A percentile compares a stretch with the other conserved stretches of the same genome.
Conservation (phyloP, 106 monocot genomes). For the Narthecium ossifragum region DNA sequence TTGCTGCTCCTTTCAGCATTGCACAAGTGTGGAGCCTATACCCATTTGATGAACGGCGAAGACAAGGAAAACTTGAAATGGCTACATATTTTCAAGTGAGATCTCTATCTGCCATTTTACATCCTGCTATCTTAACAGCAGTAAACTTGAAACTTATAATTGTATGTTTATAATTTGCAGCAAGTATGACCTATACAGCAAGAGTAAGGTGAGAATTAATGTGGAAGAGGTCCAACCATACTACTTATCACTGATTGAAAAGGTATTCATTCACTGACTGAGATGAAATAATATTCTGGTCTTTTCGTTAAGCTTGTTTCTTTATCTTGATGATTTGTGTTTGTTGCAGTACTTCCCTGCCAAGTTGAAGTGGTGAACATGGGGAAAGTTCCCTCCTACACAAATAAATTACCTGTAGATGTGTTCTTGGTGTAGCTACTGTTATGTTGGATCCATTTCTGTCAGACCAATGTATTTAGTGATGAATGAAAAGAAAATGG, state of each 20-base stretch:
- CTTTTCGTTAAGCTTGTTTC: neutral
- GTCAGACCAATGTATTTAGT: no score
- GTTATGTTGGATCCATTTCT: no score
- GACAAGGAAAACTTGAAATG: constrained; percentile 89
- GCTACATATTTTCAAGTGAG: constrained; percentile 84
- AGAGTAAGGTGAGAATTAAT: constrained; percentile 86
- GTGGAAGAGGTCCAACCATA: constrained; percentile 92
- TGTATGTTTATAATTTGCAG: constrained; percentile 26
- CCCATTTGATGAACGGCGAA: constrained; percentile 79
- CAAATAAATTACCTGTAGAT: no score
- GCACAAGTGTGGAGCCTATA: constrained; percentile 79
- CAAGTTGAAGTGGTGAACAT: constrained; percentile 63
- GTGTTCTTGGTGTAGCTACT: no score
- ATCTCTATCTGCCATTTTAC: neutral
- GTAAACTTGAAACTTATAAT: constrained; percentile 1
- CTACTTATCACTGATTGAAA: constrained; percentile 82
- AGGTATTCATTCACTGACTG: constrained; percentile 32
- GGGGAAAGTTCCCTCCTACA: neutral
- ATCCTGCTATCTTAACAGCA: neutral
- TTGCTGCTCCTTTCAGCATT: constrained; percentile 32
- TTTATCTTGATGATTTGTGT: neutral
- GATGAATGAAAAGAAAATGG: no score
- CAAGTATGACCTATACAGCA: constrained; percentile 93
- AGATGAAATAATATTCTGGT: neutral
- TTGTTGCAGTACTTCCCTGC: constrained; percentile 63